Conservation (phyloP, 1,284 basidiomycete genomes). For the Trametes hirsuta region DNA sequence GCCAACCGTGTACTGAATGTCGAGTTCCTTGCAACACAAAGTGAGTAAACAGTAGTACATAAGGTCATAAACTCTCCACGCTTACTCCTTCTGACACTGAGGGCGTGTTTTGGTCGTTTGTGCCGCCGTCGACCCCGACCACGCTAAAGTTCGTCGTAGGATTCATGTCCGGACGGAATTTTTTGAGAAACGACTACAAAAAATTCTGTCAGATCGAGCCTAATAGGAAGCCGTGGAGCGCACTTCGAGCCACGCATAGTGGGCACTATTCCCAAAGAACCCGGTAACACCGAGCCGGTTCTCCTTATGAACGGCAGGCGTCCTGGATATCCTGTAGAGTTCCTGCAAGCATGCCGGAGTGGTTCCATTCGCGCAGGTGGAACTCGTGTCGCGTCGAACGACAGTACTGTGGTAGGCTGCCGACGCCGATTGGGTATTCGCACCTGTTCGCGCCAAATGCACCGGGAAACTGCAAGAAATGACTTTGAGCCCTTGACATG, state of each 20-base stretch:
- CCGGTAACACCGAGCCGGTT: conserved; percentile 61
- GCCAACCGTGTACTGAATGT: conserved; percentile 60
- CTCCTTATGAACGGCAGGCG: conserved; percentile 42
- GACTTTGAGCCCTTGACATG: not conserved
- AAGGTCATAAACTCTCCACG: not conserved
- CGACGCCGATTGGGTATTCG: not conserved
- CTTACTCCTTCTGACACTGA: conserved; percentile 51
- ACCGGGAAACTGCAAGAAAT: conserved; percentile 3
- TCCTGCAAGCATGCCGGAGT: conserved; percentile 57
- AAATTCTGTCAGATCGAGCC: no score
- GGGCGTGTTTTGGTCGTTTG: conserved; percentile 41
- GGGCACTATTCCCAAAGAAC: conserved; percentile 56
- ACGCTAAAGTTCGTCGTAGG: conserved; percentile 32
- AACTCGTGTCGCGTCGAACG: conserved; percentile 13
- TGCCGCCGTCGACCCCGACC: conserved; percentile 50
- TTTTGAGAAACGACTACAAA: conserved; percentile 50
- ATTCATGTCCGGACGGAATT: conserved; percentile 53
- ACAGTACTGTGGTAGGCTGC: not conserved
- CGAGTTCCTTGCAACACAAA: conserved; percentile 42
- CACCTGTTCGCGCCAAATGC: not conserved
- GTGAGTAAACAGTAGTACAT: not conserved
- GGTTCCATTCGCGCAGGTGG: conserved; percentile 44
- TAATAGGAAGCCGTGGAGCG: not conserved
- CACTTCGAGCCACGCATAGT: conserved; percentile 48
- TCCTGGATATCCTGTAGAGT: conserved; percentile 53